These are phyloP conservation scores for Eucalyptus melliodora DNA, from an alignment of 345 rosid species.

Conservation along the genomic window DNA sequence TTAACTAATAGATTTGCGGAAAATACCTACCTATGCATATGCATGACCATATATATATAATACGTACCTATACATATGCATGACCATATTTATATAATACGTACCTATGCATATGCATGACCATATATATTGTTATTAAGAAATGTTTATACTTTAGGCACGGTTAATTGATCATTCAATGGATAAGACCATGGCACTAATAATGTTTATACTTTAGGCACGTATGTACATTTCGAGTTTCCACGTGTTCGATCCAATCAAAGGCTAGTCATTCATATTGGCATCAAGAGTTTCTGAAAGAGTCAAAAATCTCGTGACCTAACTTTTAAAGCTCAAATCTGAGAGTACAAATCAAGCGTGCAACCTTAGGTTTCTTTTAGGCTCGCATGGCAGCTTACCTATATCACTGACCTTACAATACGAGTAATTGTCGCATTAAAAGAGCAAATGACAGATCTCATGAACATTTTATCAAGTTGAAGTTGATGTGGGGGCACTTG, in stretches of 20 bases:
- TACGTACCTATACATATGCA: too few species aligned
- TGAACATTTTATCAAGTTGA: background rate
- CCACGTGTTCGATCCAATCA: background rate
- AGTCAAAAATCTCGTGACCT: background rate
- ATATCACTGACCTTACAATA: background rate
- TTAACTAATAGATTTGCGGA: background rate
- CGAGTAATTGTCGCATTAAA: background rate
- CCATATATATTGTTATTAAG: background rate
- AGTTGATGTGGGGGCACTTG: too few species aligned
- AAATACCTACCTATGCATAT: too few species aligned
- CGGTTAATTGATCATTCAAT: background rate
- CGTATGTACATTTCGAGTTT: background rate
- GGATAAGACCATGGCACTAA: background rate
- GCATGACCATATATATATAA: background rate
- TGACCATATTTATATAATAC: too few species aligned
- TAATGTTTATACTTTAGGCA: background rate
- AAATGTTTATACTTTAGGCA: background rate
- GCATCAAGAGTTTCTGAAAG: too few species aligned
- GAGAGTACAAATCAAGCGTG: background rate
- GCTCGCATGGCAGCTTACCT: background rate
- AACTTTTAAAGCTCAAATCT: background rate
- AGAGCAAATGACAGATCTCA: background rate
- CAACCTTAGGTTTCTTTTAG: background rate
- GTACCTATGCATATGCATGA: too few species aligned
- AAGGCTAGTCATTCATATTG: background rate